Conservation (phyloP, 176 grass and related monocot genomes). For the Rhynchospora breviuscula region DNA sequence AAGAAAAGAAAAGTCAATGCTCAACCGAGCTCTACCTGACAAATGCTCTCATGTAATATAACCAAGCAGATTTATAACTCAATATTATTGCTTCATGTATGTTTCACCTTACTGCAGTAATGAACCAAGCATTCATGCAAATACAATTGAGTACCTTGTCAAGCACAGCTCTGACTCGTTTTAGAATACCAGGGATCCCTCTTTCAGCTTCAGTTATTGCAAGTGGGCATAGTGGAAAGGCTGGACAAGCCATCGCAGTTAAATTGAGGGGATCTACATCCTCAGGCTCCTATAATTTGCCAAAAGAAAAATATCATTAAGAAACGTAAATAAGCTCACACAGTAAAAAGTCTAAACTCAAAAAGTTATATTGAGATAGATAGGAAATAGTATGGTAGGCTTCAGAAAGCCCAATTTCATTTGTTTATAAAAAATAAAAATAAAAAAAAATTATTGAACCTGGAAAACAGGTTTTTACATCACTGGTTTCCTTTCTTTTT, state of each 20-base stretch:
- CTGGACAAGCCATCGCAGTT: slow-evolving; percentile 93
- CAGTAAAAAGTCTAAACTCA: not conserved
- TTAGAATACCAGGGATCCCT: slow-evolving; percentile 80
- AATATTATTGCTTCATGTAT: not conserved
- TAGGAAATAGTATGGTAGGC: not conserved
- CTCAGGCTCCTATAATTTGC: slow-evolving; percentile 53
- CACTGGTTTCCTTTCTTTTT: not conserved
- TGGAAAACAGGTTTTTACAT: not conserved
- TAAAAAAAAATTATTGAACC: not conserved
- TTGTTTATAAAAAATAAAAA: not conserved
- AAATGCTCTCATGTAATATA: not conserved
- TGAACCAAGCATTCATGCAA: not conserved
- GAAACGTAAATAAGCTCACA: not conserved
- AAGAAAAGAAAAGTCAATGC: not conserved
- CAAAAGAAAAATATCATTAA: not conserved
- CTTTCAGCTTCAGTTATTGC: slow-evolving; percentile 94
- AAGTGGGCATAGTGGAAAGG: slow-evolving; percentile 80
- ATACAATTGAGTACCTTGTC: slow-evolving; percentile 52
- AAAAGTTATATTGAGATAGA: not conserved
- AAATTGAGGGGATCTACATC: slow-evolving; percentile 83
- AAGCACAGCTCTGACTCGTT: slow-evolving; percentile 75
- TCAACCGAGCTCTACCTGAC: slow-evolving; percentile 6
- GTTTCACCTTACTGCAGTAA: not conserved
- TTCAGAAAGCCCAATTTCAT: not conserved
- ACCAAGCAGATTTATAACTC: not conserved